Evolutionary conservation across 2,329 filamentous ascomycete genomes (phyloP).

Genomic region (Cordyceps tenuipes): DNA sequence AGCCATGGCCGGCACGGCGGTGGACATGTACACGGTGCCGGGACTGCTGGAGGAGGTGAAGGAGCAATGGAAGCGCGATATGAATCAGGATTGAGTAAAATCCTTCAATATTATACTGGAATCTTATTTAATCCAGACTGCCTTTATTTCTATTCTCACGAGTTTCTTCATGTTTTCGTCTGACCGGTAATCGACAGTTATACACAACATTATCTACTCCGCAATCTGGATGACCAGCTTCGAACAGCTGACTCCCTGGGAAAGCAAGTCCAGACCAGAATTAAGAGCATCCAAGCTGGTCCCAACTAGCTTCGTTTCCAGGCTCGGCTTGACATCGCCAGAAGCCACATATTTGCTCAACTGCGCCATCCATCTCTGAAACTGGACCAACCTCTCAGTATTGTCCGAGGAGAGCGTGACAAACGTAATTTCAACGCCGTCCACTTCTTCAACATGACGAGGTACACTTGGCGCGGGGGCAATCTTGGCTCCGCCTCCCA

Average conservation of each 20-base stretch:
- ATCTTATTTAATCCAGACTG: background rate
- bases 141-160: too few species aligned
- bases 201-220: constrained; percentile 17
- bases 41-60: constrained; percentile 17
- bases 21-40: constrained; percentile 16
- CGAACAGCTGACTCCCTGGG: constrained; percentile 31
- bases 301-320: constrained; percentile 28
- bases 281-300: constrained; percentile 30
- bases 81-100: background rate
- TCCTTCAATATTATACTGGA: background rate
- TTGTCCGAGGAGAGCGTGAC: constrained; percentile 27
- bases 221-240: constrained; percentile 34
- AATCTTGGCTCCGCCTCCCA: constrained; percentile 21
- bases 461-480: constrained; percentile 30
- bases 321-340: constrained; percentile 29
- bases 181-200: too few species aligned
- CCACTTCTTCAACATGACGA: constrained; percentile 19
- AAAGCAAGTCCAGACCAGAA: constrained; percentile 27
- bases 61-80: constrained; percentile 18
- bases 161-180: too few species aligned
- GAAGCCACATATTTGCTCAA: constrained; percentile 24
- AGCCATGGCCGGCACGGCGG: constrained; percentile 18
- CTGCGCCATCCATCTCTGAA: constrained; percentile 32
- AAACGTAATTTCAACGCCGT: constrained; percentile 30
- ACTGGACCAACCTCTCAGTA: constrained; percentile 27